Conservation (phyloP, 1,284 basidiomycete genomes). For the Apiotrichum gracile region DNA sequence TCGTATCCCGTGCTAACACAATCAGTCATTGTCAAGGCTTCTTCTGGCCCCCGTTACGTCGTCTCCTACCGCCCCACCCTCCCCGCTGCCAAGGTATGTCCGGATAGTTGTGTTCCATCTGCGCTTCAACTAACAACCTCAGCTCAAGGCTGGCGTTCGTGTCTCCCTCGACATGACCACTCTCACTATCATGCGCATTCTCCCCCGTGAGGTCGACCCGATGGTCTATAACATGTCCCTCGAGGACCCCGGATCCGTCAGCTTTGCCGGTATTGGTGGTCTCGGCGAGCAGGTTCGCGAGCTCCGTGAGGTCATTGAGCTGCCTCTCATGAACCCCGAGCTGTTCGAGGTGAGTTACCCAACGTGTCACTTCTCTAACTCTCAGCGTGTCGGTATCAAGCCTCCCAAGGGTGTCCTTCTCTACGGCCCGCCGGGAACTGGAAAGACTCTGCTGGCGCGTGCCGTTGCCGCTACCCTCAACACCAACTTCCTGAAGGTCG, state of each 20-base stretch:
- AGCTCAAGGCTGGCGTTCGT: constrained; percentile 85
- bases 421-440: constrained; percentile 91
- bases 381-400: constrained; percentile 84
- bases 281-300: constrained; percentile 94
- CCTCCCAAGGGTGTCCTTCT: constrained; percentile 96
- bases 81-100: constrained; percentile 66
- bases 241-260: constrained; percentile 91
- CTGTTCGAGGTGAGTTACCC: constrained; percentile 57
- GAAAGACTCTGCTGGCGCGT: constrained; percentile 90
- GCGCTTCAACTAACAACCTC: neutral
- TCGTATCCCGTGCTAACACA: neutral
- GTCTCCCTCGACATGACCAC: constrained; percentile 99
- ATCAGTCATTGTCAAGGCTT: constrained; percentile 96
- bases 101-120: neutral
- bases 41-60: constrained; percentile 95
- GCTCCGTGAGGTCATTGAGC: constrained; percentile 92
- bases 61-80: constrained; percentile 95
- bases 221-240: constrained; percentile 99
- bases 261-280: constrained; percentile 96
- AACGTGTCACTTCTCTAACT: neutral
- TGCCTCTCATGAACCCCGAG: constrained; percentile 92
- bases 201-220: constrained; percentile 96
- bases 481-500: constrained; percentile 97
- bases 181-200: constrained; percentile 95
- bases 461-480: constrained; percentile 93